phyloP scores from a whole-genome alignment of 306 rosid species.

The Gleditsia sinensis region DNA sequence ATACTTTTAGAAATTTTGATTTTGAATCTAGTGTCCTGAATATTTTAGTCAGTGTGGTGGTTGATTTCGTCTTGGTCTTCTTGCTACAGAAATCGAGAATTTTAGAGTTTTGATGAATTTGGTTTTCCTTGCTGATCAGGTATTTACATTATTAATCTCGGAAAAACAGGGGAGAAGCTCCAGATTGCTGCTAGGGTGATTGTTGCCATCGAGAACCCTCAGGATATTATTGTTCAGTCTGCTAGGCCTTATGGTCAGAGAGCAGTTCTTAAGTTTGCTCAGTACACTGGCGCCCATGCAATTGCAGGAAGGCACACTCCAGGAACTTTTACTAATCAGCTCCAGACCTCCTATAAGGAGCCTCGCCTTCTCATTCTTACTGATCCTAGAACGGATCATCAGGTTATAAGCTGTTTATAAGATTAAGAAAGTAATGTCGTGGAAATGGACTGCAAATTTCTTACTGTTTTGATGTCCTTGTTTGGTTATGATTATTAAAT shows the following conservation, averaged over 20 bases:
- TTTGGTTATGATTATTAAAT: neutral
- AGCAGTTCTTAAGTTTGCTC: constrained; percentile 63
- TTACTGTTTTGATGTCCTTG: neutral
- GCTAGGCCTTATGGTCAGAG: constrained; percentile 38
- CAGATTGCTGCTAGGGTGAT: constrained; percentile 74
- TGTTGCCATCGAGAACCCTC: constrained; percentile 61
- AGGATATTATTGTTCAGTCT: constrained; percentile 59
- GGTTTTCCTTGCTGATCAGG: neutral
- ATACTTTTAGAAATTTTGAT: neutral
- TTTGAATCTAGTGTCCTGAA: neutral
- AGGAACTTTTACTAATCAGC: constrained; percentile 1
- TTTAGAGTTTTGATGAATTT: neutral
- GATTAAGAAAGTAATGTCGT: neutral
- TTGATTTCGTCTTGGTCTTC: neutral
- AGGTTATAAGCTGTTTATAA: neutral
- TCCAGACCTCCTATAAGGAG: neutral
- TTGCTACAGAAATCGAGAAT: neutral
- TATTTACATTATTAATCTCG: neutral
- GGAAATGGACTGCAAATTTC: neutral
- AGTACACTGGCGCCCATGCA: constrained; percentile 61
- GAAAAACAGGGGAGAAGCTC: constrained; percentile 63
- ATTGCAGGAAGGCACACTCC: constrained; percentile 71
- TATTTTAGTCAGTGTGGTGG: neutral
- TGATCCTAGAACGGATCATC: constrained; percentile 63
- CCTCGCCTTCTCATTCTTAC: neutral